Evolutionary conservation across 331 rosid species (phyloP).

Genomic region (Rhamnella rubrinervis): DNA sequence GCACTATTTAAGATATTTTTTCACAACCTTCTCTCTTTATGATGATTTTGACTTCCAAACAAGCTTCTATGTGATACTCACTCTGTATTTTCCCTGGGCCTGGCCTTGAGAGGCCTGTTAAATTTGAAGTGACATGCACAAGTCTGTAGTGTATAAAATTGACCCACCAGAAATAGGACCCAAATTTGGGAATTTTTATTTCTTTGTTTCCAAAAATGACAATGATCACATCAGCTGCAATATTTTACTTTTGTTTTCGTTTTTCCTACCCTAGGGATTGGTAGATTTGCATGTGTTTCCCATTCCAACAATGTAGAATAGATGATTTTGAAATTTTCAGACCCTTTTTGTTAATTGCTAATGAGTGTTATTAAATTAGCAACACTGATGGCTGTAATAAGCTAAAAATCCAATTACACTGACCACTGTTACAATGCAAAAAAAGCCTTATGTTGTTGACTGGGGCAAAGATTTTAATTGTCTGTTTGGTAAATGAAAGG

Average conservation of each 20-base stretch:
- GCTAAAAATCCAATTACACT: no score
- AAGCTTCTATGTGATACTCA: background rate
- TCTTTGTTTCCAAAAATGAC: background rate
- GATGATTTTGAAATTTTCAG: background rate
- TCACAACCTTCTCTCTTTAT: slow-evolving; percentile 13
- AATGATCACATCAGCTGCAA: background rate
- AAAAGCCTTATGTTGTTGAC: no score
- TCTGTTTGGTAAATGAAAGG: background rate
- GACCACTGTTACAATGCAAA: no score
- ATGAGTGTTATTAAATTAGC: background rate
- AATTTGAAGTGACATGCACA: slow-evolving; percentile 1
- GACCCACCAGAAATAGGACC: slow-evolving; percentile 18
- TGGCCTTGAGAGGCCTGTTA: background rate
- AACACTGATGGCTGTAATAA: no score
- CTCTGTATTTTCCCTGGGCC: background rate
- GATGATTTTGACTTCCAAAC: slow-evolving; percentile 18
- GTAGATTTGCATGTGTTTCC: background rate
- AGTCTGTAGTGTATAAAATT: background rate
- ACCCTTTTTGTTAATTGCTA: background rate
- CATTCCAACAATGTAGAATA: no score
- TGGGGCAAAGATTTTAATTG: background rate
- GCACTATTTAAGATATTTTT: background rate
- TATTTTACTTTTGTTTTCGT: no score
- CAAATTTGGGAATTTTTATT: background rate
- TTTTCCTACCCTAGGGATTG: no score